Base-by-base conservation (phyloP, 2,329 filamentous ascomycete genomes). In the Talaromyces sp. region DNA sequence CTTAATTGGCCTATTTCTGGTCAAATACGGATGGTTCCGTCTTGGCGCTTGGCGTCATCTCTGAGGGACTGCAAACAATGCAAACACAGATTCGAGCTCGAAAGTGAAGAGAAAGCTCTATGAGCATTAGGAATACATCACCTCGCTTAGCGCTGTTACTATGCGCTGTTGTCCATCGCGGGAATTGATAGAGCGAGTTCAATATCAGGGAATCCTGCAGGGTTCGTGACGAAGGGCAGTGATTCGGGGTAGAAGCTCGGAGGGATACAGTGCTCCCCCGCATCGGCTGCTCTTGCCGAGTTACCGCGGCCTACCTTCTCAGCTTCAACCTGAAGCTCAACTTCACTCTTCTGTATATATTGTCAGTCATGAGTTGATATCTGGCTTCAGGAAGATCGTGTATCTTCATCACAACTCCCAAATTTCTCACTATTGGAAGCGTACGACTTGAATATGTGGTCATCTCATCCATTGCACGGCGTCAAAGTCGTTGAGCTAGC, bases 401-500 rank as follows among this genome's bases (percentile, higher is more conserved):
- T 47, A 47, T 47, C 4, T 47, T 47, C 19, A 9, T 13, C 43
- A 19, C 19, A 10, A 17, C 41, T 19, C 17, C 39, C n/a, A 45
- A 22, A 19, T 11, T 19, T 22, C 11, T 17, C 4, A 25, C 22
- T 15, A 33, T 11, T 25, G 7, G 25, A 33, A n/a, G 17, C 10
- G 27, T 11, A 22, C 10, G 37, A 13, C 15, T 22, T 37, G 33
- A 47, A 4, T 19, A 66, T 66, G 64, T 66, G 64, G 64, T 58
- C 64, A 11, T 62, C 67, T 45, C 68, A 79, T 47, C 84, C 86
- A 5, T 79, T 90, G 35, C 77, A 80, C 13, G 86, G 85, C 68
- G 76, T 89, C 63, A 82, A 84, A n/a, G 87, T 89, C 37, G 81
- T 90, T 45, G 88, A 90, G 73, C 85, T 90, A 69, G 87, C 86